phyloP scores from a whole-genome alignment of 202 grass and related monocot genomes.

The Hordeum pubiflorum region DNA sequence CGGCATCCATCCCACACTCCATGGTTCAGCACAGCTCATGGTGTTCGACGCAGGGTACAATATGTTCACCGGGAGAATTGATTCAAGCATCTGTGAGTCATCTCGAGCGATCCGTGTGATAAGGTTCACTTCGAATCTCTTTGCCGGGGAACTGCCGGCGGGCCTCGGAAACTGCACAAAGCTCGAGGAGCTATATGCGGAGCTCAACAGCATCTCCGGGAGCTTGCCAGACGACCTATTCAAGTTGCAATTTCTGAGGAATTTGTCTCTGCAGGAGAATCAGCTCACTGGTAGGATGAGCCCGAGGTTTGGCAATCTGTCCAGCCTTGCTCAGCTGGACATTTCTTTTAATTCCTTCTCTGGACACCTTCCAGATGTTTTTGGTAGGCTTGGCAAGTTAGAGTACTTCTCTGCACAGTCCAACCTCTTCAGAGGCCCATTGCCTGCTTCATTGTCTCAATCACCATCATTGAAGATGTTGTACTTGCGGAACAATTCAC shows the following conservation, averaged over 20 bases:
- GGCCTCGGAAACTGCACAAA: constrained; percentile 70
- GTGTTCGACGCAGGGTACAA: constrained; percentile 73
- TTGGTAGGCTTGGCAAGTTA: constrained; percentile 50
- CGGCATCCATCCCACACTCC: constrained; percentile 44
- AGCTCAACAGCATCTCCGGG: constrained; percentile 58
- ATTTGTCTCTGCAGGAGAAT: constrained; percentile 61
- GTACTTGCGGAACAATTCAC: constrained; percentile 79
- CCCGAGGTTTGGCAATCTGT: constrained; percentile 60
- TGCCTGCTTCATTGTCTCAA: constrained; percentile 61
- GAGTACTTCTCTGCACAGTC: constrained; percentile 70
- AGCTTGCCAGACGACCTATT: constrained; percentile 76
- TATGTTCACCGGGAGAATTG: constrained; percentile 43
- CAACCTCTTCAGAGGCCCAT: constrained; percentile 54
- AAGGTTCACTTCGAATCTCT: constrained; percentile 60
- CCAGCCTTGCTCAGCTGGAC: constrained; percentile 67
- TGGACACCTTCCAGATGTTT: constrained; percentile 74
- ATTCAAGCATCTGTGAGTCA: constrained; percentile 63
- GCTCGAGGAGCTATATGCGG: constrained; percentile 64
- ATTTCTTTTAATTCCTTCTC: constrained; percentile 89
- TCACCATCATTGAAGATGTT: constrained; percentile 53
- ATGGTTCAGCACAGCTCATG: constrained; percentile 32
- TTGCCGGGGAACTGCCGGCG: constrained; percentile 48
- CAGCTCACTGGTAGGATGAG: constrained; percentile 60
- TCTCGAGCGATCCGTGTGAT: constrained; percentile 45
- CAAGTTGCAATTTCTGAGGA: constrained; percentile 58